These are phyloP conservation scores for Phialophora expanda DNA, from an alignment of 2,329 filamentous ascomycete species.

Conservation along the genomic window DNA sequence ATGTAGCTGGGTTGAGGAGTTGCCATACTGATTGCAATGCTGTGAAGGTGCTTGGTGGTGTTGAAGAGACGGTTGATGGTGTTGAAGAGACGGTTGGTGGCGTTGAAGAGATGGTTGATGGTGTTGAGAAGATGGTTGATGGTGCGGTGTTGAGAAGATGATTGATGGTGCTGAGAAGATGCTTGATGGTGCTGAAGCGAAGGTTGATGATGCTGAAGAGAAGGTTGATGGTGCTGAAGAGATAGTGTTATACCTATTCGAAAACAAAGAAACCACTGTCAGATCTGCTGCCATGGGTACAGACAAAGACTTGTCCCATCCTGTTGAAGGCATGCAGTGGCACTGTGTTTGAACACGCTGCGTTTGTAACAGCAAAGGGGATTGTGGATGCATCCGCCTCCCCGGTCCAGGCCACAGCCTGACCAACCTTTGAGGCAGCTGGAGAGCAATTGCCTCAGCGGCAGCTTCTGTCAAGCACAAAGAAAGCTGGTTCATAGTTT, in stretches of 20 bases:
- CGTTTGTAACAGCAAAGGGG: neutral
- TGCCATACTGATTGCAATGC: neutral
- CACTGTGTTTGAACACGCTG: neutral
- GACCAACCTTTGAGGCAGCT: neutral
- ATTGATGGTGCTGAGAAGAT: too few relatives aligned
- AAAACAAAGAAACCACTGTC: neutral
- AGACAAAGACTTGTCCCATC: neutral
- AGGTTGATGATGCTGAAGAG: too few relatives aligned
- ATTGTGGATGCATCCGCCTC: neutral
- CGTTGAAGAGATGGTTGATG: too few relatives aligned
- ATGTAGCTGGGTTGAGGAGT: neutral
- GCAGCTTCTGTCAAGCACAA: slow-evolving; percentile 1
- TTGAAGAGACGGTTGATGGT: neutral
- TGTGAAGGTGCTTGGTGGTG: neutral
- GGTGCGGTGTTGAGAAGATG: slow-evolving; percentile 3
- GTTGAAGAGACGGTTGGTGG: too few relatives aligned
- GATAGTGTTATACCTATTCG: neutral
- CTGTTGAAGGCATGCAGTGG: neutral
- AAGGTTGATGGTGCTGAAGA: too few relatives aligned
- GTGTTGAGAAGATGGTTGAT: neutral
- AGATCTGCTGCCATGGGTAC: neutral
- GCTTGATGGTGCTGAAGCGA: too few relatives aligned
- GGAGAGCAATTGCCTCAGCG: neutral
- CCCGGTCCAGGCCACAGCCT: neutral
- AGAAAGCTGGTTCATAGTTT: neutral